phyloP scores from a whole-genome alignment of 225 moss, liverwort and hornwort genomes.

The Neckera pumila region DNA sequence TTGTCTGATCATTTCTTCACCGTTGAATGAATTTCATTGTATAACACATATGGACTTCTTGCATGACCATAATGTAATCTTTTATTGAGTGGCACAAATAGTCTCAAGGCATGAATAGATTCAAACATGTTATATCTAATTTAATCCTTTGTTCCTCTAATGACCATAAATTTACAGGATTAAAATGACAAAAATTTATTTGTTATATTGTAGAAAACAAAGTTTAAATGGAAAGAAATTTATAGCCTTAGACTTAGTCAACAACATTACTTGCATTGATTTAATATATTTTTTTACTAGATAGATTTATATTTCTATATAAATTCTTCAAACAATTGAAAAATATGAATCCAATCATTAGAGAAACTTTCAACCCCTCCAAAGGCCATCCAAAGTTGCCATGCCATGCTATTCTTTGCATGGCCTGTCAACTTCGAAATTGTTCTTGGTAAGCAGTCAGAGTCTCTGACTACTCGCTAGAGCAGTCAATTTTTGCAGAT shows the following conservation, averaged over 20 bases:
- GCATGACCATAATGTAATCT: not conserved
- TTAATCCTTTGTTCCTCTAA: not conserved
- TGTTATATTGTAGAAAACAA: accelerated
- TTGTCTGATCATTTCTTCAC: not conserved
- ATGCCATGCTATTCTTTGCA: too few species aligned
- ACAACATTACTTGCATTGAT: not conserved
- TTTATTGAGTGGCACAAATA: not conserved
- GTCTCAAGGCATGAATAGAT: too few species aligned
- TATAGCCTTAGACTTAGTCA: not conserved
- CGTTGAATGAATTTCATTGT: accelerated
- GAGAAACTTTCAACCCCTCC: too few species aligned
- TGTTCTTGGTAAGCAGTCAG: too few species aligned
- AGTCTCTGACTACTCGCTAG: too few species aligned
- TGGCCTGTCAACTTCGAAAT: too few species aligned
- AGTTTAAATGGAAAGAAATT: not conserved
- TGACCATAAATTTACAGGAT: accelerated
- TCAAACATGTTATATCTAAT: not conserved
- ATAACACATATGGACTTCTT: accelerated
- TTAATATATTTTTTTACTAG: too few species aligned
- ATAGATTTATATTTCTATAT: not conserved
- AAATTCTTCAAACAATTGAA: not conserved
- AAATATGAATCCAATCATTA: too few species aligned
- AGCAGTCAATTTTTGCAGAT: too few species aligned
- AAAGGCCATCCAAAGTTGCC: too few species aligned
- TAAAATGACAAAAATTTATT: not conserved